These are phyloP conservation scores for Salix exigua DNA, from an alignment of 345 rosid species.

Conservation along the genomic window DNA sequence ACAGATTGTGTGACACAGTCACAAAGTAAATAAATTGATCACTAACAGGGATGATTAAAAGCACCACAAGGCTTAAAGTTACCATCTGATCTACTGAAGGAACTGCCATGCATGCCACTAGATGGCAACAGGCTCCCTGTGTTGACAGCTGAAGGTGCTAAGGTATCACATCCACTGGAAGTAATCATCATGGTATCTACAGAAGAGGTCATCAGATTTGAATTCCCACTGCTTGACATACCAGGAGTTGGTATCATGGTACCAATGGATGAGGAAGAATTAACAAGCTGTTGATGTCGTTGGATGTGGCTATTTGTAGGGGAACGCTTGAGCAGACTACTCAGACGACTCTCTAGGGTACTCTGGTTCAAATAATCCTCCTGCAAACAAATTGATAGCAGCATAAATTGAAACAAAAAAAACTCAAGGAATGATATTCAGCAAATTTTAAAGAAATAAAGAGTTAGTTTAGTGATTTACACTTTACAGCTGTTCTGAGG, in stretches of 20 bases:
- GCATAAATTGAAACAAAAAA: slow-evolving; percentile 14
- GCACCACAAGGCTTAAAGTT: slow-evolving; percentile 15
- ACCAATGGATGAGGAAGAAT: slow-evolving; percentile 57
- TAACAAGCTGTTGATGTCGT: slow-evolving; percentile 46
- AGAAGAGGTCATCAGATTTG: slow-evolving; percentile 53
- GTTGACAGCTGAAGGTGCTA: slow-evolving; percentile 44
- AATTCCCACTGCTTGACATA: slow-evolving; percentile 54
- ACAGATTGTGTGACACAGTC: slow-evolving; percentile 2
- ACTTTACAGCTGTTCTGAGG: neutral
- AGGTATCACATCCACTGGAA: slow-evolving; percentile 46
- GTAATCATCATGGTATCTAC: slow-evolving; percentile 49
- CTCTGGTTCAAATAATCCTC: slow-evolving; percentile 69
- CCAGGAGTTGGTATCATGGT: slow-evolving; percentile 98
- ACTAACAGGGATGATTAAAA: neutral
- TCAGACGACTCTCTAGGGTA: slow-evolving; percentile 70
- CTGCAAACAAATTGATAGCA: slow-evolving; percentile 30
- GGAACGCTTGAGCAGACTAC: slow-evolving; percentile 38
- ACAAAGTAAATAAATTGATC: slow-evolving; percentile 9
- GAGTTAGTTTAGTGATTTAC: neutral
- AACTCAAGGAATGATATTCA: slow-evolving; percentile 1
- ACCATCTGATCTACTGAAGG: slow-evolving; percentile 48
- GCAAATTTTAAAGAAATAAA: neutral
- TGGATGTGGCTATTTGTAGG: slow-evolving; percentile 39
- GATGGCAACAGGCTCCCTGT: slow-evolving; percentile 46
- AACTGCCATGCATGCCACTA: slow-evolving; percentile 51